phyloP scores from a whole-genome alignment of 805 yeast genomes.

The Saturnispora hagleri region DNA sequence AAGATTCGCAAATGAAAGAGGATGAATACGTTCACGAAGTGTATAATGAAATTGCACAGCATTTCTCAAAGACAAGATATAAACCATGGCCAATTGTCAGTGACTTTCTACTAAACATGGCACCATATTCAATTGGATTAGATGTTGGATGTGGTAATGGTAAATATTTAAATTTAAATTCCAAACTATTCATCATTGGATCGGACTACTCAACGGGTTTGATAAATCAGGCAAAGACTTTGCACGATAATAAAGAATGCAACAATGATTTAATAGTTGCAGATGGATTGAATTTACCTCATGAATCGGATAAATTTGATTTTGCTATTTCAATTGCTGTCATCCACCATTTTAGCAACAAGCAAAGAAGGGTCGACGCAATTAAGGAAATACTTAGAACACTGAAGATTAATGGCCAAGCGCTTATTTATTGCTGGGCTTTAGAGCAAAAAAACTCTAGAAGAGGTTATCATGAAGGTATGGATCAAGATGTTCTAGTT shows the following conservation, averaged over 20 bases:
- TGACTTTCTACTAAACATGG: slow-evolving; percentile 43
- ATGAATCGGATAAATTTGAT: slow-evolving; percentile 39
- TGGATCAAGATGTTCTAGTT: slow-evolving; percentile 87
- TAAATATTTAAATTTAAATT: slow-evolving; percentile 70
- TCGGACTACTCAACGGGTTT: slow-evolving; percentile 65
- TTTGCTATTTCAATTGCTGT: slow-evolving; percentile 95
- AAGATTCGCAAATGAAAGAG: slow-evolving; percentile 53
- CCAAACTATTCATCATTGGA: slow-evolving; percentile 62
- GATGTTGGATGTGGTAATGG: slow-evolving; percentile 99
- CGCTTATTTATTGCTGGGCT: slow-evolving; percentile 93
- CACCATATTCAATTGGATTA: slow-evolving; percentile 59
- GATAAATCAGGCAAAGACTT: slow-evolving; percentile 49
- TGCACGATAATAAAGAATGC: slow-evolving; percentile 17
- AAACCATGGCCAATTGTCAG: slow-evolving; percentile 98
- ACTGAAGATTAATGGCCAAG: slow-evolving; percentile 51
- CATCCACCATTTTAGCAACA: slow-evolving; percentile 89
- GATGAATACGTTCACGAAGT: slow-evolving; percentile 80
- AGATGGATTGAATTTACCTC: slow-evolving; percentile 69
- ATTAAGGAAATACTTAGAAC: slow-evolving; percentile 53
- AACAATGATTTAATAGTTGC: slow-evolving; percentile 58
- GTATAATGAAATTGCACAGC: slow-evolving; percentile 85
- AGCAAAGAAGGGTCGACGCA: slow-evolving; percentile 69
- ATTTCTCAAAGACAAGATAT: slow-evolving; percentile 88
- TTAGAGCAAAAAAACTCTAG: slow-evolving; percentile 81
- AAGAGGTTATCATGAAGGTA: slow-evolving; percentile 85